Evolutionary conservation across 2,329 filamentous ascomycete genomes (phyloP).

Genomic region (Malbranchea cinnamomea): DNA sequence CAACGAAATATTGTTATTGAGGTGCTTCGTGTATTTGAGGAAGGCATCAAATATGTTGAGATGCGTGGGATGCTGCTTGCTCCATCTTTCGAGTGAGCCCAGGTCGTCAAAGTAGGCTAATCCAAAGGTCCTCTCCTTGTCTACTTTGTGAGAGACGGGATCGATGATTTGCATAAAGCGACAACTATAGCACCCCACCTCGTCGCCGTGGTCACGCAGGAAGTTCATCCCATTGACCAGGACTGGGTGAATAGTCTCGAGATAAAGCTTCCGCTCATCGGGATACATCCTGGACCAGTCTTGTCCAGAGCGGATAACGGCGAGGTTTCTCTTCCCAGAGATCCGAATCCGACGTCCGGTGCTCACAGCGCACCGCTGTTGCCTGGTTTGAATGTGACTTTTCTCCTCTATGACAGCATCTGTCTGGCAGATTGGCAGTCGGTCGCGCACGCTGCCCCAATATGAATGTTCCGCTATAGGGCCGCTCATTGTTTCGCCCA

Average conservation of each 20-base stretch:
- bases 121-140: slow-evolving; percentile 26
- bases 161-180: slow-evolving; percentile 31
- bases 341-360: slow-evolving; percentile 17
- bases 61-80: slow-evolving; percentile 26
- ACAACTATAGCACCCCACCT: slow-evolving; percentile 31
- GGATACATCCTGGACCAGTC: slow-evolving; percentile 29
- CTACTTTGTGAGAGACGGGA: slow-evolving; percentile 8
- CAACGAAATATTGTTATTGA: slow-evolving; percentile 22
- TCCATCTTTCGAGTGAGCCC: slow-evolving; percentile 26
- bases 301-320: slow-evolving; percentile 32
- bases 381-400: too few relatives aligned
- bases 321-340: slow-evolving; percentile 25
- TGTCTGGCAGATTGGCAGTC: slow-evolving; percentile 25
- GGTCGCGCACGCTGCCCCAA: slow-evolving; percentile 34
- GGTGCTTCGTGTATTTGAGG: slow-evolving; percentile 23
- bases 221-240: slow-evolving; percentile 31
- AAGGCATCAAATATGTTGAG: slow-evolving; percentile 29
- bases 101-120: slow-evolving; percentile 31
- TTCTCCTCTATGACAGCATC: slow-evolving; percentile 21
- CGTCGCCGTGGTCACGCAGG: slow-evolving; percentile 27
- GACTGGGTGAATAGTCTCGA: slow-evolving; percentile 32
- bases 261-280: slow-evolving; percentile 29
- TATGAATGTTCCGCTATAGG: slow-evolving; percentile 31
- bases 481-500: slow-evolving; percentile 24
- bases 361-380: too few relatives aligned